Conservation (phyloP, 176 grass and related monocot species). For the Cenchrus fungigraminus region DNA sequence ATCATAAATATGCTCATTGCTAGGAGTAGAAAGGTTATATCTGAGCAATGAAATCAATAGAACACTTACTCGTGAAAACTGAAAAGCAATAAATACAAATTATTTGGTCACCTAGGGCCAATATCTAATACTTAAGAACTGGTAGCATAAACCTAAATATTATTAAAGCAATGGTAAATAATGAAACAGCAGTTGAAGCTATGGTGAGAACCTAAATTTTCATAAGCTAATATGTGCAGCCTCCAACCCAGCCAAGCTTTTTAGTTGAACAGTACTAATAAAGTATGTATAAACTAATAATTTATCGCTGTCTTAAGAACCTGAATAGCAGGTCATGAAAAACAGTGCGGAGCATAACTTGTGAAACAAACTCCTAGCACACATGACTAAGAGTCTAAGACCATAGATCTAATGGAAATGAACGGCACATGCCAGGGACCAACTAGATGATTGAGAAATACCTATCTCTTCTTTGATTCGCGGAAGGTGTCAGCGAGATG, state of each 20-base stretch:
- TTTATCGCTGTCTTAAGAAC: neutral
- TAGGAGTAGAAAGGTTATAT: neutral
- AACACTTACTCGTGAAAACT: neutral
- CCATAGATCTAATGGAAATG: neutral
- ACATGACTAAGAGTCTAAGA: neutral
- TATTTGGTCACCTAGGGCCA: constrained; percentile 20
- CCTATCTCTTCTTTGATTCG: constrained; percentile 96
- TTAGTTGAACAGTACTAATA: neutral
- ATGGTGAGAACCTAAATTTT: neutral
- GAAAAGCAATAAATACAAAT: neutral
- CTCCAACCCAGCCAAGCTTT: neutral
- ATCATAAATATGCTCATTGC: neutral
- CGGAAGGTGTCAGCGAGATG: constrained; percentile 80
- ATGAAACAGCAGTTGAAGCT: neutral
- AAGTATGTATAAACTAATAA: neutral
- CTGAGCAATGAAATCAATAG: constrained; percentile 20
- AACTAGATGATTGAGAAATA: constrained; percentile 39
- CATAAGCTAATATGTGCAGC: constrained; percentile 4
- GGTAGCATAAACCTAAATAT: neutral
- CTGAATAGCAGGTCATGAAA: constrained; percentile 10
- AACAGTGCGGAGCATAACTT: neutral
- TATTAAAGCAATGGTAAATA: neutral
- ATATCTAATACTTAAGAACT: constrained; percentile 8
- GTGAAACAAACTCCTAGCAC: neutral
- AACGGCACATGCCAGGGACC: neutral